Base-by-base conservation (phyloP, 768 basidiomycete genomes). In the Ramaria sp. region DNA sequence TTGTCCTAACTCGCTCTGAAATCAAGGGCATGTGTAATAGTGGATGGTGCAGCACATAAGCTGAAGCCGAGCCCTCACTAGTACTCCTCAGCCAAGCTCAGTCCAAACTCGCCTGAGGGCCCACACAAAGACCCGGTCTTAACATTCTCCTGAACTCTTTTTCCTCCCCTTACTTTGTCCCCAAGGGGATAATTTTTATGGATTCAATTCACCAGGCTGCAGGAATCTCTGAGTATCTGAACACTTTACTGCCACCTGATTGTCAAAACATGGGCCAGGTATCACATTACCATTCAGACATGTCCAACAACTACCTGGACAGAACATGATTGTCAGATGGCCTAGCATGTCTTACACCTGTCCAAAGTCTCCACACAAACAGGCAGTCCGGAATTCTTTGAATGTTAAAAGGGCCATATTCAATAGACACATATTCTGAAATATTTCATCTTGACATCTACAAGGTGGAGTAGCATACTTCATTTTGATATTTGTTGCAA, bases 371-470 rank as follows among this genome's bases (percentile, higher is more conserved):
- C 72, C 71, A 5, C 59, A 54, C 0, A 64, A 43, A 0, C 67
- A 65, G 0, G 72, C 70, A 0, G 53, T 9, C 0, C 62, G 58
- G 0, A 74, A 64, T 48, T 73, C 69, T 0, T 57, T 3, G 0
- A 73, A 61, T 45, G 68, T 63, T 0, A 73, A 60, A 0, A 75
- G 58, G 42, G 74, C 70, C 0, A 64, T 61, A 0, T 62, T 67
- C 0, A 74, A 60, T 0, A 67, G 54, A 0, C 54, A 20, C 2
- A 65, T 51, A 45, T 75, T 75, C 0, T 60, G 31, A 30, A 64
- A 47, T 0, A 62, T 52, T 0, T 9, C 53, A 57, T 72, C 70
- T 47, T 17, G 15, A 19, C 10, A 47, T 24, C 20, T 19, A 7
- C 7, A 7, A n/a, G 7, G 10, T 17, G 45, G 45, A n/a, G 45